Base-by-base conservation (phyloP, 805 yeast genomes). In the Sugiyamaella floridensis region DNA sequence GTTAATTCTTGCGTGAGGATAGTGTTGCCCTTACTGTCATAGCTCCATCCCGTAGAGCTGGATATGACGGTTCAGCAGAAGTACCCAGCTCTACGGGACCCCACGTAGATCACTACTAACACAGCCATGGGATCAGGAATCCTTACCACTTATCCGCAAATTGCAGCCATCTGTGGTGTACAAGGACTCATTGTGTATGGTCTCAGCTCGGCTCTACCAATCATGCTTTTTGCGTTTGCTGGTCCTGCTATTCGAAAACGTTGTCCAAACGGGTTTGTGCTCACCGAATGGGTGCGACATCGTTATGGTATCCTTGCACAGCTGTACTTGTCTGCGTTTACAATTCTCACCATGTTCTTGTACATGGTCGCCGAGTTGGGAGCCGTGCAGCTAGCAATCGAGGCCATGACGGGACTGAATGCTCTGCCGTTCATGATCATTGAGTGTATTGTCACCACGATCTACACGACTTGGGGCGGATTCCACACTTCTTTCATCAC, bases 281-380 rank as follows among this genome's bases (percentile, higher is more conserved):
- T 90, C 60, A 89, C 96, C 4, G 96, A 90, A 66, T 90, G 97
- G 97, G 92, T 88, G n/a, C 79, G 87, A 63, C 80, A 79, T 46
- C 74, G 97, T 60, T 90, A 77, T 65, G 97, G 97, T 1, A 65
- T 75, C 4, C 69, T 83, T 14, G 76, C 95, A 2, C 85, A 88
- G 0, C 71, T 88, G 58, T 86, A 88, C 60, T 69, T 90, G 45
- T 83, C 95, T 12, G 81, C 81, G 45, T 87, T 89, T 67, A 88
- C 97, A 1, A 78, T 90, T 50, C 75, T 90, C 58, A 89, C 96
- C 8, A 78, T 90, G 77, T 62, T 60, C 32, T 74, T 90, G 60
- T 89, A 83, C 67, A 85, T 89, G 89, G 85, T 89, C 48, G 85
- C 90, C 22, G 97, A 90, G 67, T 73, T 90, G 54, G 78, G 93